A percentile compares a stretch with the other conserved stretches of the same genome.
Conservation (phyloP, 2,329 filamentous ascomycete species). For the Pseudogymnoascus sp. region DNA sequence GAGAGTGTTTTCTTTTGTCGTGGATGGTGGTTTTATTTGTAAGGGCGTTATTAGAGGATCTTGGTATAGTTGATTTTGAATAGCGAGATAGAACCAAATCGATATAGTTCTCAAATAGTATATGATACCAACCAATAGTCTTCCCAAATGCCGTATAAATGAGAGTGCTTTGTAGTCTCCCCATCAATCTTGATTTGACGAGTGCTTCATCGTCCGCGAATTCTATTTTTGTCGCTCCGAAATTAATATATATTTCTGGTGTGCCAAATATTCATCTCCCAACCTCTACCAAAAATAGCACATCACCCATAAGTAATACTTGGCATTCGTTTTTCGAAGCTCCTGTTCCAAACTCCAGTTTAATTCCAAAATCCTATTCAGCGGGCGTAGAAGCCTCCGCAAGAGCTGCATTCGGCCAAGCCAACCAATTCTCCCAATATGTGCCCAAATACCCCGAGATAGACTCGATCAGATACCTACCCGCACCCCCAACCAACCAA, state of each 20-base stretch:
- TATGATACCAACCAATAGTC: not conserved
- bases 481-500: slow-evolving; percentile 22
- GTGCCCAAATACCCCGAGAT: slow-evolving; percentile 17
- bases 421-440: slow-evolving; percentile 16
- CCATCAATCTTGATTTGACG: not conserved
- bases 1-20: not conserved
- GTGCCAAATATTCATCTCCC: not conserved
- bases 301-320: not conserved
- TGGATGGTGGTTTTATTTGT: not conserved
- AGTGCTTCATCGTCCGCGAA: not conserved
- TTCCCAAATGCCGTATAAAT: not conserved
- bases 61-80: not conserved
- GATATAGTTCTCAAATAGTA: not conserved
- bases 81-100: not conserved
- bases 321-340: not conserved
- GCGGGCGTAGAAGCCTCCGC: not conserved
- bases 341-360: not conserved
- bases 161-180: not conserved
- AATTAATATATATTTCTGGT: not conserved
- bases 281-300: not conserved
- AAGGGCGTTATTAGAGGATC: not conserved
- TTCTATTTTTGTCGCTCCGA: not conserved
- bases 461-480: slow-evolving; percentile 18
- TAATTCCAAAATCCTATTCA: not conserved
- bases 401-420: not conserved